Evolutionary conservation across 1,284 basidiomycete species (phyloP).

Genomic region (Microbotryum lychnidis-dioicae): DNA sequence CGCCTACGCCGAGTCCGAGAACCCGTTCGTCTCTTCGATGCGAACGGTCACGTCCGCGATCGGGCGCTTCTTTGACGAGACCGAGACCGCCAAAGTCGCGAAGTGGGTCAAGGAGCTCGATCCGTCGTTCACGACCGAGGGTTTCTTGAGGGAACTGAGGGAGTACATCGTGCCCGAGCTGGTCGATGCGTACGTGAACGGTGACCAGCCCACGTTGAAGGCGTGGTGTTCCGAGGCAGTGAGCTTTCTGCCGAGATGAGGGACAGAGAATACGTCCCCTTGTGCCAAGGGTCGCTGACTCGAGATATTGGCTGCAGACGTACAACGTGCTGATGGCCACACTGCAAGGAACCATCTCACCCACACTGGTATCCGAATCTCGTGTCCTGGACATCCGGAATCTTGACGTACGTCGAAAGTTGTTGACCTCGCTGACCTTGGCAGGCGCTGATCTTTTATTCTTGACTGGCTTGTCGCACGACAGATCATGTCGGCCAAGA

Average conservation of each 20-base stretch:
- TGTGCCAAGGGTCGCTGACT: slow-evolving; percentile 1
- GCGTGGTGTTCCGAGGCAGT: slow-evolving; percentile 96
- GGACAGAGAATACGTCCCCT: not conserved
- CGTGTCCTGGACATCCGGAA: slow-evolving; percentile 89
- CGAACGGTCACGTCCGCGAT: slow-evolving; percentile 78
- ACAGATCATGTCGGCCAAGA: slow-evolving; percentile 67
- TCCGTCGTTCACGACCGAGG: slow-evolving; percentile 74
- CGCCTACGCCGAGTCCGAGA: slow-evolving; percentile 86
- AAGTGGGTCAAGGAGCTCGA: slow-evolving; percentile 79
- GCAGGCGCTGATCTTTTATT: too few relatives aligned
- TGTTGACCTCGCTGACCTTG: too few relatives aligned
- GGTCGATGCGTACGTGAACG: slow-evolving; percentile 87
- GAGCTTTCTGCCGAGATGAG: slow-evolving; percentile 39
- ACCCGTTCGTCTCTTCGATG: slow-evolving; percentile 72
- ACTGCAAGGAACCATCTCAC: slow-evolving; percentile 85
- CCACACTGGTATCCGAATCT: slow-evolving; percentile 81
- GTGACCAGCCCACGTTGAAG: slow-evolving; percentile 73
- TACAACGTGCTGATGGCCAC: slow-evolving; percentile 97
- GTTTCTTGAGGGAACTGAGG: slow-evolving; percentile 79
- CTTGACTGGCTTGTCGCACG: not conserved
- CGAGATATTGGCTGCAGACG: slow-evolving; percentile 50
- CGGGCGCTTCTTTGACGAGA: slow-evolving; percentile 80
- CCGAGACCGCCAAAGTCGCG: slow-evolving; percentile 90
- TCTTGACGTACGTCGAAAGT: slow-evolving; percentile 62
- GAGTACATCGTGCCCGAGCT: slow-evolving; percentile 98